phyloP scores from a whole-genome alignment of 108 stramenopile genomes.

The Poteriospumella lacustris region DNA sequence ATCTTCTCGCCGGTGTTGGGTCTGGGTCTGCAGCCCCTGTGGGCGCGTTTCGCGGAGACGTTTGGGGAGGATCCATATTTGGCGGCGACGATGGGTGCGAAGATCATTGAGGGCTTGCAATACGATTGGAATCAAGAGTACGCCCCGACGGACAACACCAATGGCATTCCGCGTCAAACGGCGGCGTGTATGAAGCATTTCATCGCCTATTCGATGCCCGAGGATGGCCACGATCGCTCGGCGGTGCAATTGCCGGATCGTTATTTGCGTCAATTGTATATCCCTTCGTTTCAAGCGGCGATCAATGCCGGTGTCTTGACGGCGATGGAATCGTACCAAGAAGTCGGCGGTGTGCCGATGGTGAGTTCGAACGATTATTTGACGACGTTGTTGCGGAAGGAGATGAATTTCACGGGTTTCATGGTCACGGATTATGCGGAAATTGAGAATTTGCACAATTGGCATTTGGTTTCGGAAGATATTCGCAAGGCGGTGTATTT shows the following conservation, averaged over 20 bases:
- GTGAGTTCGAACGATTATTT: constrained; percentile 50
- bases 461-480: constrained; percentile 54
- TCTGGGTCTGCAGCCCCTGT: constrained; percentile 62
- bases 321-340: constrained; percentile 72
- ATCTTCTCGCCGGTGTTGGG: constrained; percentile 73
- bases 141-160: neutral
- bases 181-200: constrained; percentile 78
- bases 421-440: constrained; percentile 76
- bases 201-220: constrained; percentile 62
- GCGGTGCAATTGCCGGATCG: constrained; percentile 65
- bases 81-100: constrained; percentile 59
- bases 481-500: constrained; percentile 49
- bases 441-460: constrained; percentile 61
- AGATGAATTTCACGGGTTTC: constrained; percentile 65
- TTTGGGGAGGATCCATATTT: constrained; percentile 75
- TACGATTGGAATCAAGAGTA: too few relatives aligned
- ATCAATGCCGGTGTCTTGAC: constrained; percentile 53
- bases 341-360: constrained; percentile 64
- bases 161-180: constrained; percentile 53
- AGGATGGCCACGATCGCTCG: constrained; percentile 67
- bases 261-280: constrained; percentile 69
- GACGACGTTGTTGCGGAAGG: constrained; percentile 54
- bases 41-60: constrained; percentile 71
- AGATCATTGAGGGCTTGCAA: constrained; percentile 67
- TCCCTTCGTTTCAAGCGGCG: constrained; percentile 64